Percentiles rank a stretch among this genome's conserved stretches.
These are phyloP conservation scores for Colletotrichum sp. DNA, from an alignment of 2,329 filamentous ascomycete species.

Conservation along the genomic window DNA sequence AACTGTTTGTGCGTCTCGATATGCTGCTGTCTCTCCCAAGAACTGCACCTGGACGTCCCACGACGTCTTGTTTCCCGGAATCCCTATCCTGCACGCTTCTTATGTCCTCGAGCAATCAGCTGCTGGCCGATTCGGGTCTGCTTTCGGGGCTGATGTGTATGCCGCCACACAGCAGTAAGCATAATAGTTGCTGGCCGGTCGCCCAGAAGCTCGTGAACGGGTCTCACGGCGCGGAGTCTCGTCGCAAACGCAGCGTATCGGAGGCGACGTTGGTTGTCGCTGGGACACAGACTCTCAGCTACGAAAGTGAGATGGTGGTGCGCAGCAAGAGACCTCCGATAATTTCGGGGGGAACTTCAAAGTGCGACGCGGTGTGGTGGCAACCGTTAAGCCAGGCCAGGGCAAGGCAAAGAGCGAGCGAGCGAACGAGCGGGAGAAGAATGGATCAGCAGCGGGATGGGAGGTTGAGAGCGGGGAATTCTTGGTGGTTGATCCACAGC, in stretches of 20 bases:
- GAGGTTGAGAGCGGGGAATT: constrained; percentile 22
- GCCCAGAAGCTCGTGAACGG: background rate
- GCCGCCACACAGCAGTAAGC: constrained; percentile 11
- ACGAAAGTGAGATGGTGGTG: background rate
- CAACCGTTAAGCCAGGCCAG: background rate
- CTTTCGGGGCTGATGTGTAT: background rate
- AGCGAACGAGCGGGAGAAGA: background rate
- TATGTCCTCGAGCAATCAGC: background rate
- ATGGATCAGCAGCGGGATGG: constrained; percentile 18
- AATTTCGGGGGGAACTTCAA: background rate
- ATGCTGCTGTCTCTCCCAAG: background rate
- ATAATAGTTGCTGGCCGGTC: constrained; percentile 6
- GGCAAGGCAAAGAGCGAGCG: background rate
- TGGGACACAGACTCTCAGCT: background rate
- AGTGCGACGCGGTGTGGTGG: constrained; percentile 4
- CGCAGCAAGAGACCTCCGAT: background rate
- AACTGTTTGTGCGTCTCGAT: background rate
- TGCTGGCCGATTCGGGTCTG: background rate
- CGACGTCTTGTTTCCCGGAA: constrained; percentile 8
- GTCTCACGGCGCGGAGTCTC: background rate
- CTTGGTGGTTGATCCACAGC: constrained; percentile 17
- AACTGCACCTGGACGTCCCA: constrained; percentile 2
- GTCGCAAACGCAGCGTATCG: background rate
- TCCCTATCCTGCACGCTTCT: constrained; percentile 7
- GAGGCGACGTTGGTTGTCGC: background rate